Percentiles rank a stretch among this genome's conserved stretches.
Conservation (phyloP, 768 basidiomycete species). For the Hygrophoropsis aurantiaca region DNA sequence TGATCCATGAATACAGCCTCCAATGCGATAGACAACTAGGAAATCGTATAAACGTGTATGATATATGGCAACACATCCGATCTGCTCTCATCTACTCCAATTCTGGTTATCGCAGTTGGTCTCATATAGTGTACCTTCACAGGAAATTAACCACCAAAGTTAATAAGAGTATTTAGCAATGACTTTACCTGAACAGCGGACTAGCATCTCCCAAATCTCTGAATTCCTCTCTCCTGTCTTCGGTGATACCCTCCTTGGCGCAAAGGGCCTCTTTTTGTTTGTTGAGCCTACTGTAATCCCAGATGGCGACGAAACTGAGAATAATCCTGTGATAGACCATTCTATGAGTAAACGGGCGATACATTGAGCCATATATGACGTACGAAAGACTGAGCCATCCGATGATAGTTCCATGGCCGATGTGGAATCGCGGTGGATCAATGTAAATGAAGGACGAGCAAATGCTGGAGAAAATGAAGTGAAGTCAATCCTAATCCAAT, state of each 20-base stretch:
- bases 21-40: no score
- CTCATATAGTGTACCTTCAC: conserved; percentile 11
- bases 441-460: conserved; percentile 44
- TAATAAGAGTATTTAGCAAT: conserved; percentile 1
- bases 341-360: conserved; percentile 22
- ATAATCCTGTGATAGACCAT: conserved; percentile 39
- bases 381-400: conserved; percentile 34
- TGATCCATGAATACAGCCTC: no score
- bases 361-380: conserved; percentile 6
- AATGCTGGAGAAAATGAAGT: conserved; percentile 24
- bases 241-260: conserved; percentile 41
- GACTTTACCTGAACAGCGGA: conserved; percentile 50
- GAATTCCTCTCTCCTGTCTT: conserved; percentile 40
- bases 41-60: no score
- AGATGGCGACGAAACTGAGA: conserved; percentile 44
- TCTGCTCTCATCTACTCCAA: no score
- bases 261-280: conserved; percentile 47
- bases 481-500: conserved; percentile 17
- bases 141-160: neutral
- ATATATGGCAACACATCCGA: no score
- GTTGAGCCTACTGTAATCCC: conserved; percentile 49
- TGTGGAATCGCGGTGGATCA: conserved; percentile 35
- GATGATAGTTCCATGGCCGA: conserved; percentile 38
- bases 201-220: conserved; percentile 51
- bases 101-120: no score